A percentile compares a stretch with the other conserved stretches of the same genome.
Conservation (phyloP, 2,329 filamentous ascomycete genomes). For the Epichloe elymi region DNA sequence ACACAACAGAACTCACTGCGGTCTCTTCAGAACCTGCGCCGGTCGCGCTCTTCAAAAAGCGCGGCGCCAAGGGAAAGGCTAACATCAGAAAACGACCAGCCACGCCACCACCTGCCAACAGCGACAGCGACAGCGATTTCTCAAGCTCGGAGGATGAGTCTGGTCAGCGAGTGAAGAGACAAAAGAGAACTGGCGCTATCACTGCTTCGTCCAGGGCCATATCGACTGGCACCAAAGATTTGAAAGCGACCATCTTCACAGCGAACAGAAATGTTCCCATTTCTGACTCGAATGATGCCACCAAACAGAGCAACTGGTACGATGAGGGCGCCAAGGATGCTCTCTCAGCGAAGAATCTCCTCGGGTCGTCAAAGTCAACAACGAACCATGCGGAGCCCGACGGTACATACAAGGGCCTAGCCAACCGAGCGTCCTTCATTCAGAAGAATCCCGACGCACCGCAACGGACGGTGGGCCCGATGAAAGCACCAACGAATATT, state of each 20-base stretch:
- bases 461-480: conserved; percentile 60
- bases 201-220: conserved; percentile 47
- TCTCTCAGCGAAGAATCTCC: conserved; percentile 37
- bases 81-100: conserved; percentile 70
- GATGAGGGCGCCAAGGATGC: conserved; percentile 51
- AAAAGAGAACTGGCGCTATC: conserved; percentile 54
- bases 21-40: conserved; percentile 21
- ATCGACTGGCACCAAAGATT: conserved; percentile 20
- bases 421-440: conserved; percentile 62
- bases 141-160: conserved; percentile 65
- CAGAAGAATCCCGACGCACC: conserved; percentile 68
- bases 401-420: conserved; percentile 65
- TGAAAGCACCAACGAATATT: conserved; percentile 81
- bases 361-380: conserved; percentile 39
- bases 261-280: conserved; percentile 51
- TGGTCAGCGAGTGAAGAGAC: conserved; percentile 66
- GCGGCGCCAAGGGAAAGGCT: conserved; percentile 60
- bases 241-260: conserved; percentile 39
- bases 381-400: conserved; percentile 30
- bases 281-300: conserved; percentile 68
- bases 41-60: conserved; percentile 72
- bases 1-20: background rate
- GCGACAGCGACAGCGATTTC: conserved; percentile 39
- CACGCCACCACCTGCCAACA: conserved; percentile 58
- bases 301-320: conserved; percentile 80